A percentile compares a stretch with the other conserved stretches of the same genome.
Conservation (phyloP, 306 rosid genomes). For the Cicer bijugum region DNA sequence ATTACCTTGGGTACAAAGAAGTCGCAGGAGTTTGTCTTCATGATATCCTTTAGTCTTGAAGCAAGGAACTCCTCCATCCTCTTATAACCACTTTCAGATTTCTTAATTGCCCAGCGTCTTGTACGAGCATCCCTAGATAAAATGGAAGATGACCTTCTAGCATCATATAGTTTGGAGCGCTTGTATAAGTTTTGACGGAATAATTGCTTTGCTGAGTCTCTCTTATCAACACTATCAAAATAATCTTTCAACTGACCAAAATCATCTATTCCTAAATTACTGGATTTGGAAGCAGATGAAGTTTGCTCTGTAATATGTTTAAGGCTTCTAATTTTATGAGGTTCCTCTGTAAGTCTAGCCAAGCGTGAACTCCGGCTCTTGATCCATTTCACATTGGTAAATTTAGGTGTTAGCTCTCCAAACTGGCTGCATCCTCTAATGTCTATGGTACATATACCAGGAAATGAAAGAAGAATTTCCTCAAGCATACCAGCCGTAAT, state of each 20-base stretch:
- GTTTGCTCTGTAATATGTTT: slow-evolving; percentile 67
- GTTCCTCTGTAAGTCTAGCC: slow-evolving; percentile 60
- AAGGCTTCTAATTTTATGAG: slow-evolving; percentile 74
- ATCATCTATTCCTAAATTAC: slow-evolving; percentile 71
- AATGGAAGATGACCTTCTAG: slow-evolving; percentile 95
- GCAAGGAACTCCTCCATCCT: slow-evolving; percentile 93
- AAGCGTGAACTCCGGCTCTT: slow-evolving; percentile 64
- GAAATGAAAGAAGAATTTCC: slow-evolving; percentile 74
- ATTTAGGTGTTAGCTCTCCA: slow-evolving; percentile 66
- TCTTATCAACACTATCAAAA: slow-evolving; percentile 92
- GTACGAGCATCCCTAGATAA: slow-evolving; percentile 98
- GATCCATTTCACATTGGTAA: slow-evolving; percentile 77
- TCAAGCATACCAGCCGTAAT: slow-evolving; percentile 74
- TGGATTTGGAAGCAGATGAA: slow-evolving; percentile 60
- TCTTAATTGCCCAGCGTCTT: slow-evolving; percentile 94
- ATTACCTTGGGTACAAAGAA: slow-evolving; percentile 91
- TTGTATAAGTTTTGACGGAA: slow-evolving; percentile 88
- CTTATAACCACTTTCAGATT: slow-evolving; percentile 89
- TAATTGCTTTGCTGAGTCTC: slow-evolving; percentile 80
- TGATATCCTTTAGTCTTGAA: slow-evolving; percentile 82
- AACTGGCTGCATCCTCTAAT: slow-evolving; percentile 91
- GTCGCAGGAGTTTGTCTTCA: slow-evolving; percentile 83
- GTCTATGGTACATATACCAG: slow-evolving; percentile 73
- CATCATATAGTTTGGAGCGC: slow-evolving; percentile 94
- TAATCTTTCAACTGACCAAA: slow-evolving; percentile 93